Evolutionary conservation across 2,329 filamentous ascomycete species (phyloP).

Genomic region (Claviceps citrina): DNA sequence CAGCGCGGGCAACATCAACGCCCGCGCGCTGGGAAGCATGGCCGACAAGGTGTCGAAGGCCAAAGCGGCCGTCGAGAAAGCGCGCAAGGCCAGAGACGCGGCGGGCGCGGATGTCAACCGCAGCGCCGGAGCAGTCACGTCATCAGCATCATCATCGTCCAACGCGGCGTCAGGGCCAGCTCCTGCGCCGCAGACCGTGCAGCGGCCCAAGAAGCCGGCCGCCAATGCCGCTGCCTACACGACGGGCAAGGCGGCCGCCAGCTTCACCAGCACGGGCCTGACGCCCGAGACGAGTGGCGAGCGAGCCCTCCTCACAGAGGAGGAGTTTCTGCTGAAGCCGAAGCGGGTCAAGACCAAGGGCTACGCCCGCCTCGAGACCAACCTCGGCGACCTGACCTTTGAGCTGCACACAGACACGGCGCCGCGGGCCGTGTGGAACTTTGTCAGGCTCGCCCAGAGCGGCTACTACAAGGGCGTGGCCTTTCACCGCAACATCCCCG

Average conservation of each 20-base stretch:
- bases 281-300: slow-evolving; percentile 84
- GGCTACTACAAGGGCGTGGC: slow-evolving; percentile 74
- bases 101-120: slow-evolving; percentile 43
- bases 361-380: slow-evolving; percentile 81
- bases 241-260: slow-evolving; percentile 78
- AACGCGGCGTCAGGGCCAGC: slow-evolving; percentile 8
- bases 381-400: slow-evolving; percentile 67
- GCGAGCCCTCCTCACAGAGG: slow-evolving; percentile 72
- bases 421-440: slow-evolving; percentile 93
- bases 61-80: slow-evolving; percentile 85
- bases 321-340: slow-evolving; percentile 92
- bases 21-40: slow-evolving; percentile 60
- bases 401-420: slow-evolving; percentile 85
- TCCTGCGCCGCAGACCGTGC: slow-evolving; percentile 18
- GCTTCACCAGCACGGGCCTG: slow-evolving; percentile 86
- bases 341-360: slow-evolving; percentile 79
- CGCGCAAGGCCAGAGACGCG: slow-evolving; percentile 58
- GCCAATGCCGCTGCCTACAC: slow-evolving; percentile 86
- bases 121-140: slow-evolving; percentile 27
- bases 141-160: slow-evolving; percentile 21
- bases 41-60: slow-evolving; percentile 75
- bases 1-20: slow-evolving; percentile 57
- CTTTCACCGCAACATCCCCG: slow-evolving; percentile 88
- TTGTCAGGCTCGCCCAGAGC: slow-evolving; percentile 70
- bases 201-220: slow-evolving; percentile 44